A percentile compares a stretch with the other conserved stretches of the same genome.
phyloP scores from a whole-genome alignment of 176 grass and related monocot species.

The Triticum monococcum region DNA sequence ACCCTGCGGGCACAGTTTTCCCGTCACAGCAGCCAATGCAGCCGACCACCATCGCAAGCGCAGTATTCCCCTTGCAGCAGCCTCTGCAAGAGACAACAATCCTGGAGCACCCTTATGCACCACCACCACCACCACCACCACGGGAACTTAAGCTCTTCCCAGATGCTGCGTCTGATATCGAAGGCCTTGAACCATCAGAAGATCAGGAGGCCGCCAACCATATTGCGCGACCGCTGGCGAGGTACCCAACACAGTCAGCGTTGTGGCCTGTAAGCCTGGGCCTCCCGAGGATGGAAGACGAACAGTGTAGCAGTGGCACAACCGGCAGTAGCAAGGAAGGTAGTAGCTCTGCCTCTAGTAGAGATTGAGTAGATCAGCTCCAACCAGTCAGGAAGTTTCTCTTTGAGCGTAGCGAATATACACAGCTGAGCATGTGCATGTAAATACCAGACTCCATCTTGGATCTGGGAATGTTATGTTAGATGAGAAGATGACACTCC shows the following conservation, averaged over 20 bases:
- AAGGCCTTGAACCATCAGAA: conserved; percentile 20
- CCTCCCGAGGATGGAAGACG: conserved; percentile 54
- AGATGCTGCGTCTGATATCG: neutral
- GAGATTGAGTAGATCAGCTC: conserved; percentile 28
- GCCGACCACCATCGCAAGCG: conserved; percentile 18
- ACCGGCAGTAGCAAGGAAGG: conserved; percentile 23
- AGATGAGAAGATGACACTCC: conserved; percentile 23
- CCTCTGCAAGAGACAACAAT: conserved; percentile 24
- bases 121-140: neutral
- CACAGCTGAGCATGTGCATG: conserved; percentile 20
- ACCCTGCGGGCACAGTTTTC: neutral
- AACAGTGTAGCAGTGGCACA: conserved; percentile 49
- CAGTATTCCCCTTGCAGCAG: conserved; percentile 45
- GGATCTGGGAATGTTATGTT: neutral
- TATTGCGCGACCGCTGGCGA: conserved; percentile 49
- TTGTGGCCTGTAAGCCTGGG: conserved; percentile 52
- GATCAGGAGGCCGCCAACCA: conserved; percentile 10
- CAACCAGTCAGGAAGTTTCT: neutral
- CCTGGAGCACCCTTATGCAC: conserved; percentile 3
- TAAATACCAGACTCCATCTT: conserved; percentile 29
- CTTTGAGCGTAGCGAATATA: conserved; percentile 3
- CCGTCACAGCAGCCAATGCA: conserved; percentile 41
- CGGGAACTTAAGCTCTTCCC: conserved; percentile 83
- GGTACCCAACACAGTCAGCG: conserved; percentile 40
- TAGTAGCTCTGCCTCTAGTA: neutral